These are phyloP conservation scores for Magnolia changhungtana DNA, from an alignment of 164 flowering plant species.

Conservation along the genomic window DNA sequence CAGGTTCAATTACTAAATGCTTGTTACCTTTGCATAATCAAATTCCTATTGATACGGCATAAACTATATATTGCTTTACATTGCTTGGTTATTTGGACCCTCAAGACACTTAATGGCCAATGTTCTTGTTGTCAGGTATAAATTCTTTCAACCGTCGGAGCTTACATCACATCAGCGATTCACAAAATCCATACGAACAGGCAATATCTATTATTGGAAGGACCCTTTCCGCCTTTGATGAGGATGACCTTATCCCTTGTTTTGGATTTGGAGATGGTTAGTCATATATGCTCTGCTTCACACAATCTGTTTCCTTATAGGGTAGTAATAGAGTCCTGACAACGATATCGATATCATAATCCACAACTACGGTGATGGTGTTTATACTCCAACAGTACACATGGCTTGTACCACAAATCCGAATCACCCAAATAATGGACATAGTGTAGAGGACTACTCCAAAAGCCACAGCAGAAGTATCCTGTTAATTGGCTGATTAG, in stretches of 20 bases:
- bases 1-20: no score
- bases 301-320: background rate
- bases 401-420: no score
- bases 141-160: slow-evolving; percentile 59
- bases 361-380: background rate
- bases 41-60: no score
- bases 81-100: background rate
- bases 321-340: background rate
- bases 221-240: slow-evolving; percentile 48
- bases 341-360: no score
- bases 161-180: slow-evolving; percentile 61
- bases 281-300: background rate
- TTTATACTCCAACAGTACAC: no score
- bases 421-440: no score
- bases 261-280: slow-evolving; percentile 64
- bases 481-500: no score
- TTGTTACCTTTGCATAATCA: no score
- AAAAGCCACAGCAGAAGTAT: no score
- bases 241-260: slow-evolving; percentile 59
- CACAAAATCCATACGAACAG: slow-evolving; percentile 49
- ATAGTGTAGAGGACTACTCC: no score
- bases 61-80: no score
- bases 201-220: slow-evolving; percentile 52
- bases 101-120: background rate
- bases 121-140: slow-evolving; percentile 32